phyloP scores from a whole-genome alignment of 2,329 filamentous ascomycete species.

The Fonsecaea pedrosoi region DNA sequence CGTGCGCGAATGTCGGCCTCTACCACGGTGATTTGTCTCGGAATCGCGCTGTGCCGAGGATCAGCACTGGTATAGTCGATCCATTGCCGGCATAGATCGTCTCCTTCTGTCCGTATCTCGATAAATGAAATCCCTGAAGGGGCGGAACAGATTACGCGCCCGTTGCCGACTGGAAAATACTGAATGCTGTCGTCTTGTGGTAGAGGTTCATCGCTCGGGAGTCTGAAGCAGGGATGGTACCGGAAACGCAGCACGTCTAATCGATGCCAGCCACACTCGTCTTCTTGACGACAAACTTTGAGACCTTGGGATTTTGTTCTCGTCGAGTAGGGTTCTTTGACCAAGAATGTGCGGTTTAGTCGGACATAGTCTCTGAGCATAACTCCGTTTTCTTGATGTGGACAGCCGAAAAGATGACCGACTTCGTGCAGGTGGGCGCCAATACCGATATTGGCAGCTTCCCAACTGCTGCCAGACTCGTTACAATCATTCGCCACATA shows the following conservation, averaged over 20 bases:
- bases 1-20: constrained; percentile 76
- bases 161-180: constrained; percentile 81
- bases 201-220: constrained; percentile 74
- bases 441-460: constrained; percentile 92
- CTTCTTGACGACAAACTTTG: constrained; percentile 72
- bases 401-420: constrained; percentile 87
- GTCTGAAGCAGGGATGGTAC: constrained; percentile 85
- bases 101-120: constrained; percentile 80
- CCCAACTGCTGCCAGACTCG: constrained; percentile 90
- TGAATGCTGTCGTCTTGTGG: constrained; percentile 77
- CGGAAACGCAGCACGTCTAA: constrained; percentile 88
- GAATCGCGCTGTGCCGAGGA: constrained; percentile 61
- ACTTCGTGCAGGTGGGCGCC: constrained; percentile 91
- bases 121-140: constrained; percentile 82
- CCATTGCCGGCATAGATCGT: constrained; percentile 79
- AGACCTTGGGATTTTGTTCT: constrained; percentile 81
- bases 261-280: constrained; percentile 92
- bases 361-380: constrained; percentile 89
- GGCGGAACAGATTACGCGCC: constrained; percentile 77
- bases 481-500: constrained; percentile 84
- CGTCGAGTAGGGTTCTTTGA: constrained; percentile 83
- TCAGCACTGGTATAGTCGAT: constrained; percentile 76
- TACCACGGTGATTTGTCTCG: constrained; percentile 74
- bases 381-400: constrained; percentile 86
- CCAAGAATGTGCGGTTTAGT: constrained; percentile 81